Evolutionary conservation across 208 protist species (phyloP).

Genomic region (Leptomonas pyrrhocoris): DNA sequence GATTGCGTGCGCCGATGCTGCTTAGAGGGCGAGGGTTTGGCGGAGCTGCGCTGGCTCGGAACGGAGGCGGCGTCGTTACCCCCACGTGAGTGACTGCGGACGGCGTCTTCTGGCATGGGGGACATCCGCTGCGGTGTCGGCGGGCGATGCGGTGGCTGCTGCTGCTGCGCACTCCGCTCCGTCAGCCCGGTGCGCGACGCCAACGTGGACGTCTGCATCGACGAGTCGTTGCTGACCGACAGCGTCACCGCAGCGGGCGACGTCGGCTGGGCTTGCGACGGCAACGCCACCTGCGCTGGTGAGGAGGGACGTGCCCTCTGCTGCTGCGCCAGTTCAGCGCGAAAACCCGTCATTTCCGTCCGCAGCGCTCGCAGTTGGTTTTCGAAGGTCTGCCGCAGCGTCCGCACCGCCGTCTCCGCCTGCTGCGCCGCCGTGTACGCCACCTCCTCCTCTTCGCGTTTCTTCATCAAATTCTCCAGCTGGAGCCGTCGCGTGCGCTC

Average conservation of each 20-base stretch:
- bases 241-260: background rate
- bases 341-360: conserved; percentile 27
- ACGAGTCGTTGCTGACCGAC: conserved; percentile 9
- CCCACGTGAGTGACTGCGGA: background rate
- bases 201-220: background rate
- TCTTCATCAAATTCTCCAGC: conserved; percentile 27
- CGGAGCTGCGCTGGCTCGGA: background rate
- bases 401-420: background rate
- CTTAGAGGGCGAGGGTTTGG: background rate
- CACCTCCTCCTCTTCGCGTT: conserved; percentile 20
- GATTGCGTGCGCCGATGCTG: conserved; percentile 17
- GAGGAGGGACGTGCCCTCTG: conserved; percentile 2
- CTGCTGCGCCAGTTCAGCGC: conserved; percentile 14
- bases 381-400: conserved; percentile 24
- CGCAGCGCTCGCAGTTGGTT: conserved; percentile 24
- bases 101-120: background rate
- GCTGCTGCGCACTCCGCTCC: background rate
- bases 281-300: background rate
- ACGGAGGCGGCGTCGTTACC: background rate
- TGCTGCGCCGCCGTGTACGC: background rate
- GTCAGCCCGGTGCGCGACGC: too few relatives aligned
- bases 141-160: background rate
- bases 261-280: background rate
- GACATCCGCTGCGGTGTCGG: conserved; percentile 1
- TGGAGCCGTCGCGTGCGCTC: conserved; percentile 40